Percentiles rank a stretch among this genome's conserved stretches.
Evolutionary conservation across 345 rosid species (phyloP).

Genomic region (Rhodamnia argentea): DNA sequence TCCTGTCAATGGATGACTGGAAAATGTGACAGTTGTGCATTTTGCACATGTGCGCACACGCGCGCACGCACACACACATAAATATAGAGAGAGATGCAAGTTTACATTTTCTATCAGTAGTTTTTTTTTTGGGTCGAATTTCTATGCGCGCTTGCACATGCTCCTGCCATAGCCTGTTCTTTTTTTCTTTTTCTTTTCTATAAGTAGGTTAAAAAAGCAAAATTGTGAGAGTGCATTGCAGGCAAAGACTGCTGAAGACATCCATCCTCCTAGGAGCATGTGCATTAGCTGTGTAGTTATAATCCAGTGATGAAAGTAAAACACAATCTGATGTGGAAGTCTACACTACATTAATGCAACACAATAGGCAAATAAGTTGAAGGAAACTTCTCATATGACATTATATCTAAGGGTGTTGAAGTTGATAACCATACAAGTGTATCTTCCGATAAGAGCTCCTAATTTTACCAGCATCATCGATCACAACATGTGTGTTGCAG

Average conservation of each 20-base stretch:
- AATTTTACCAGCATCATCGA: conserved; percentile 66
- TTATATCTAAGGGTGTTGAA: neutral
- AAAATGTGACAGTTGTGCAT: neutral
- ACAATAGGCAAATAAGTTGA: neutral
- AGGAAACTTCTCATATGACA: neutral
- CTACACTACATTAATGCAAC: neutral
- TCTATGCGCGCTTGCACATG: too few relatives aligned
- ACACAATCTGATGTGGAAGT: neutral
- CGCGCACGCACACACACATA: too few relatives aligned
- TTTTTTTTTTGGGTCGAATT: too few relatives aligned
- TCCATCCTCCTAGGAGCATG: neutral
- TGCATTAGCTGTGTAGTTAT: neutral
- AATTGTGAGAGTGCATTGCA: neutral
- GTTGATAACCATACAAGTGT: conserved; percentile 45
- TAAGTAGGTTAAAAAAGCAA: neutral
- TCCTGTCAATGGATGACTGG: neutral
- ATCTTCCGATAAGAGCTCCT: conserved; percentile 62
- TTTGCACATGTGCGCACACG: fast-evolving
- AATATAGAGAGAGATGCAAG: neutral
- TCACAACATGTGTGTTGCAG: conserved; percentile 76
- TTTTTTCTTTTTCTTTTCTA: neutral
- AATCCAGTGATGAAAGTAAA: neutral
- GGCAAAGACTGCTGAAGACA: neutral
- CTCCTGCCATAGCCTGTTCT: too few relatives aligned
- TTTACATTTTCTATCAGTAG: neutral